A percentile compares a stretch with the other conserved stretches of the same genome.
Conservation (phyloP, 2,329 filamentous ascomycete genomes). For the Talaromyces sp. region DNA sequence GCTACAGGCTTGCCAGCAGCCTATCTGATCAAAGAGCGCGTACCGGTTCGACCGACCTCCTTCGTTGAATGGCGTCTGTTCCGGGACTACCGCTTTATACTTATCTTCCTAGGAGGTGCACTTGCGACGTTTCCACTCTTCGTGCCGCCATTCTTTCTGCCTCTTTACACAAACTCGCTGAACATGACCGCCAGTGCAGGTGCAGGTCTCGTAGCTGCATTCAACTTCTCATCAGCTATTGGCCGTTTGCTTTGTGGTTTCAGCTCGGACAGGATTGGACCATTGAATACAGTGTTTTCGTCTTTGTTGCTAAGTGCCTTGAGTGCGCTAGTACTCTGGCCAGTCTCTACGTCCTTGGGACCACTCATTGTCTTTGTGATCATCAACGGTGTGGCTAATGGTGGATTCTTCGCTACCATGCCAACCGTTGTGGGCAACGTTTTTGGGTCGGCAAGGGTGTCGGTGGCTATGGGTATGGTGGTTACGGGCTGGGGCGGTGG, state of each 20-base stretch:
- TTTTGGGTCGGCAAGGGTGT: slow-evolving; percentile 55
- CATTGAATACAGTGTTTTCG: slow-evolving; percentile 54
- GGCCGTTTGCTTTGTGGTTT: slow-evolving; percentile 56
- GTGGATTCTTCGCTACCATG: slow-evolving; percentile 62
- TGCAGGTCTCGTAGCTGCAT: slow-evolving; percentile 58
- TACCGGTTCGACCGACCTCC: slow-evolving; percentile 34
- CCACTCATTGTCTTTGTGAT: slow-evolving; percentile 57
- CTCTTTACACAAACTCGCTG: slow-evolving; percentile 55
- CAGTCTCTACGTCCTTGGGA: slow-evolving; percentile 53
- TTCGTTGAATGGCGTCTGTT: slow-evolving; percentile 57
- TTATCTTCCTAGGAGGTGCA: slow-evolving; percentile 54
- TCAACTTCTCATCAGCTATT: slow-evolving; percentile 59
- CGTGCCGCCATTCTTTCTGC: slow-evolving; percentile 61
- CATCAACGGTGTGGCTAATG: slow-evolving; percentile 59
- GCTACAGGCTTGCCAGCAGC: slow-evolving; percentile 52
- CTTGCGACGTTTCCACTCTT: slow-evolving; percentile 60
- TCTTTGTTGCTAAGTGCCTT: slow-evolving; percentile 53
- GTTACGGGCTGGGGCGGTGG: slow-evolving; percentile 60
- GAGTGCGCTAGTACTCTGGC: slow-evolving; percentile 62
- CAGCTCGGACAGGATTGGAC: slow-evolving; percentile 53
- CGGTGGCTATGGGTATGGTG: slow-evolving; percentile 60
- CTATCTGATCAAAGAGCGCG: slow-evolving; percentile 55
- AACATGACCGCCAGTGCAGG: slow-evolving; percentile 53
- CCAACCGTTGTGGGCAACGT: slow-evolving; percentile 60
- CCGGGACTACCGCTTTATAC: slow-evolving; percentile 49